Evolutionary conservation across 2,329 filamentous ascomycete species (phyloP), one percentile per base, ranked within the genome.

Genomic region (Dothideomycetes sp.): DNA sequence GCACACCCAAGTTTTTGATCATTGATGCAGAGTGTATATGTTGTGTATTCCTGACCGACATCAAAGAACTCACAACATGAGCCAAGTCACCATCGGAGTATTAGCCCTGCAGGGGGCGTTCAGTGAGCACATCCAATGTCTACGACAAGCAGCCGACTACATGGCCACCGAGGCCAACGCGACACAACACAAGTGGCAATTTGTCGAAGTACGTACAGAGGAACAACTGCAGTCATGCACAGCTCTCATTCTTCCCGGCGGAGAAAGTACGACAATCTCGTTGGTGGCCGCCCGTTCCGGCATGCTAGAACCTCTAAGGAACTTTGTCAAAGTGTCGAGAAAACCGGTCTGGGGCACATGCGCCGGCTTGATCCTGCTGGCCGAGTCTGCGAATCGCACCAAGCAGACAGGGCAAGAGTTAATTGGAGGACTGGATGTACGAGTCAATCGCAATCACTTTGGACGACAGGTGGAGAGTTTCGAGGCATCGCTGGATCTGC

Each of bases 341-440:
- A 87, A 83, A 52, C 88, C 88, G 9, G 84, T 83, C 17, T 98
- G 89, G 89, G 91, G 91, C 43, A 96, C 91, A 15, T 98, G 91
- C 60, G 91, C 91, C 10, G 91, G 91, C 8, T 73, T 96, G 43
- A 95, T 98, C 51, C 68, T 96, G 34, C 78, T 98, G 35, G 82
- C 87, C 2, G 84, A 94, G 55, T 79, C 82, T 44, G 89, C 87
- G 35, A 94, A 89, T 59, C 76, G 81, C 47, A 87, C 84, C 25
- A 96, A 95, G 60, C 80, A 83, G 54, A 87, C 86, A 30, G 89
- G 89, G 0, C 91, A 96, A 61, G 86, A 94, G 45, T 73, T 96
- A 40, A 86, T 98, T 47, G 91, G 91, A 11, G 91, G 91, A 2
- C 71, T 98, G 25, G 81, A 87, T 55, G 88, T 98, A 24, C 73